Evolutionary conservation across 192 early-diverging fungal genomes (phyloP).

Genomic region (Coemansia erecta): DNA sequence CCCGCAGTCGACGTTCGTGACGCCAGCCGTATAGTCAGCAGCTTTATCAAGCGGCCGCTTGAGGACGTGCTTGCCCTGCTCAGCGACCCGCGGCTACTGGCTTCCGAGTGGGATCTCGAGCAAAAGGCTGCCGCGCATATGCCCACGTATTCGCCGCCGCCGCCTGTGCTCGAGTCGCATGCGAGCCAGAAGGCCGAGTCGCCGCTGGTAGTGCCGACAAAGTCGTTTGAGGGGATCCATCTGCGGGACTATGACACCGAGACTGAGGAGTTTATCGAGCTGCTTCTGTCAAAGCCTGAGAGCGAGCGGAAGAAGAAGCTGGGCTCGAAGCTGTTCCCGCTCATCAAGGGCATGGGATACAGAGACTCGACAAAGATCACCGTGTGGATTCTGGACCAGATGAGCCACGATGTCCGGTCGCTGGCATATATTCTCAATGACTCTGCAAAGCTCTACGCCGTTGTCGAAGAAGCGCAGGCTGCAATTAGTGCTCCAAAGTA

Average conservation of each 20-base stretch:
- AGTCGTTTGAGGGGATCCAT: constrained; percentile 14
- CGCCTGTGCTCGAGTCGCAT: constrained; percentile 6
- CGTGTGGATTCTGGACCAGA: constrained; percentile 55
- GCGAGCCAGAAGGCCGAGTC: constrained; percentile 11
- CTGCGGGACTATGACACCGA: constrained; percentile 38
- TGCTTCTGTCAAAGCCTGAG: constrained; percentile 48
- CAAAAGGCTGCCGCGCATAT: constrained; percentile 19
- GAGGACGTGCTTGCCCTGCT: constrained; percentile 49
- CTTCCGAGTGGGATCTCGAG: constrained; percentile 46
- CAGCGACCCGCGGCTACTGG: constrained; percentile 34
- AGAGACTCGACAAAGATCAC: constrained; percentile 54
- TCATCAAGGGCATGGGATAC: constrained; percentile 55
- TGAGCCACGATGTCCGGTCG: constrained; percentile 49
- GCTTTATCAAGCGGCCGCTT: constrained; percentile 27
- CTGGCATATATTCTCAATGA: constrained; percentile 54
- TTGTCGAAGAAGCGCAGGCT: constrained; percentile 46
- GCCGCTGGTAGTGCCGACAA: background rate
- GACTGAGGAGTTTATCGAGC: constrained; percentile 49
- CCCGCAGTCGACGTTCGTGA: constrained; percentile 37
- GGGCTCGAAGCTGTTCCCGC: constrained; percentile 54
- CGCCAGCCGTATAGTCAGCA: constrained; percentile 20
- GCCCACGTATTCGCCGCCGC: constrained; percentile 5
- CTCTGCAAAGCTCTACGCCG: constrained; percentile 22
- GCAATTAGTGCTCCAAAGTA: constrained; percentile 17
- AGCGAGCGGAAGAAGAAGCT: constrained; percentile 55